Conservation (phyloP, 805 yeast species). For the Wickerhamiella hasegawae region DNA sequence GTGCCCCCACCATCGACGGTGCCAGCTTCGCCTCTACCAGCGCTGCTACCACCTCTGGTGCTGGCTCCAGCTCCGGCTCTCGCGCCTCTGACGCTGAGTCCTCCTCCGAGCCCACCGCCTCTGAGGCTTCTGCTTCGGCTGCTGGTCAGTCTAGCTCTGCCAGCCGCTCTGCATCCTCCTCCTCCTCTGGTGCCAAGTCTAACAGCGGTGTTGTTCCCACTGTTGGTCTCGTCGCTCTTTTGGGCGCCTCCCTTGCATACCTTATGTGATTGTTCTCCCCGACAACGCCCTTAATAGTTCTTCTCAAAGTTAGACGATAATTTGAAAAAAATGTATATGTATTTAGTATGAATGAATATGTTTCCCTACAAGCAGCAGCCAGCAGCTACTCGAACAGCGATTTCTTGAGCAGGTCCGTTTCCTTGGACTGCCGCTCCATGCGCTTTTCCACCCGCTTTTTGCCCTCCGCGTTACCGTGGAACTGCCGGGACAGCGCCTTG, state of each 20-base stretch:
- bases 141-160: constrained; percentile 2
- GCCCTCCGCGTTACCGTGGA: constrained; percentile 43
- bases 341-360: too few relatives aligned
- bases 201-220: background rate
- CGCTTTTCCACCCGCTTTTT: constrained; percentile 22
- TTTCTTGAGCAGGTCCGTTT: background rate
- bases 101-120: constrained; percentile 6
- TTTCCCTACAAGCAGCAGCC: too few relatives aligned
- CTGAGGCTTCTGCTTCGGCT: constrained; percentile 7
- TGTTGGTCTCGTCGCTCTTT: background rate
- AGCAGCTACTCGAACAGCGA: background rate
- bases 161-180: constrained; percentile 4
- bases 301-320: too few relatives aligned
- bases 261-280: too few relatives aligned
- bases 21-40: constrained; percentile 7
- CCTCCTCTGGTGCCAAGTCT: constrained; percentile 1
- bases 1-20: constrained; percentile 8
- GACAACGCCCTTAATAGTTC: too few relatives aligned
- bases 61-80: constrained; percentile 7
- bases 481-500: constrained; percentile 59
- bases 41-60: constrained; percentile 5
- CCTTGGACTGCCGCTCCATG: background rate
- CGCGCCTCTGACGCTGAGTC: background rate
- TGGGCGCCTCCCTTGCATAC: background rate
- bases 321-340: too few relatives aligned